Evolutionary conservation across 164 flowering plant species (phyloP).

Genomic region (Liriodendron chinense): DNA sequence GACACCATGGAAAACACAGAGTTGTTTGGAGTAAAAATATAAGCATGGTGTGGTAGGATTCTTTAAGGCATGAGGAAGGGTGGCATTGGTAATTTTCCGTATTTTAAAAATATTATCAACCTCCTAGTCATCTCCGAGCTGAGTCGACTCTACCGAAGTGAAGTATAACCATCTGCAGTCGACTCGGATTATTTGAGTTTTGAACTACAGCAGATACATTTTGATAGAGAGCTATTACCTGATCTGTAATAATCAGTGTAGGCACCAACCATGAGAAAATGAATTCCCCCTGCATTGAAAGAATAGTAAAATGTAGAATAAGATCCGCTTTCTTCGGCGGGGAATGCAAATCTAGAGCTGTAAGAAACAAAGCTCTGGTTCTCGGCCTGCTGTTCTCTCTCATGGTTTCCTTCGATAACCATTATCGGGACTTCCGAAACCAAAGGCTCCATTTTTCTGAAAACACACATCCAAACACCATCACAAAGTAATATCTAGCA

Average conservation of each 20-base stretch:
- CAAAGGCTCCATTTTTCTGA: slow-evolving; percentile 83
- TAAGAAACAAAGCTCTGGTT: slow-evolving; percentile 67
- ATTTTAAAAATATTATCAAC: too few relatives aligned
- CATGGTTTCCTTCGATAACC: slow-evolving; percentile 97
- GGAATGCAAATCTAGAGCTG: slow-evolving; percentile 88
- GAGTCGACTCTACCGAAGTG: too few relatives aligned
- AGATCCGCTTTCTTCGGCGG: slow-evolving; percentile 75
- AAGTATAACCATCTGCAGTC: too few relatives aligned
- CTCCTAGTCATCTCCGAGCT: too few relatives aligned
- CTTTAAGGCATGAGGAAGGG: too few relatives aligned
- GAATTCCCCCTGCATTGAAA: slow-evolving; percentile 93
- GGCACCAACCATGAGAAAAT: slow-evolving; percentile 88
- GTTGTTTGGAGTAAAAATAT: too few relatives aligned
- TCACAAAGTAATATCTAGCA: too few relatives aligned
- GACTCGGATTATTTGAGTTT: too few relatives aligned
- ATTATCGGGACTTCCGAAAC: slow-evolving; percentile 82
- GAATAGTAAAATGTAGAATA: slow-evolving; percentile 83
- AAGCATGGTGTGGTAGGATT: too few relatives aligned
- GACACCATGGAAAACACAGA: too few relatives aligned
- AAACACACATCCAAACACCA: neutral
- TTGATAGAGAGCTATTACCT: slow-evolving; percentile 29
- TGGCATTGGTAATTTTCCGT: too few relatives aligned
- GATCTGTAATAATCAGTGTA: slow-evolving; percentile 59
- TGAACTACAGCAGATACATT: too few relatives aligned
- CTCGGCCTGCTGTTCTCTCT: slow-evolving; percentile 70